Percentiles rank a stretch among this genome's conserved stretches.
phyloP scores from a whole-genome alignment of 768 basidiomycete genomes.

The Suillus hirtellus region DNA sequence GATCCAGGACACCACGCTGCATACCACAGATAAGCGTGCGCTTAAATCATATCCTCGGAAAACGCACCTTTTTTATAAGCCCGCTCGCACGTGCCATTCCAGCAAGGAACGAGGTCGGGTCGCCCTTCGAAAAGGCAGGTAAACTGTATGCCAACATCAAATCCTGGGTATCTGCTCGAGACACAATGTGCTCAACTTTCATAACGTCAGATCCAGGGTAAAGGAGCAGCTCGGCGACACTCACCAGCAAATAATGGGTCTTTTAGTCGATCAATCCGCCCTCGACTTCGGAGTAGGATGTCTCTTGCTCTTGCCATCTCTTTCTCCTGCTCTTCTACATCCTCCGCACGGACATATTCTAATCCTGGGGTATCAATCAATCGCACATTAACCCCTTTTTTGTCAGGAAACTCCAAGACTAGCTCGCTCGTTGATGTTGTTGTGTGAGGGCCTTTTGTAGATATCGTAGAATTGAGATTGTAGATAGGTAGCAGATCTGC shows the following conservation, averaged over 20 bases:
- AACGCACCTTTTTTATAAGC: conserved; percentile 72
- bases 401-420: conserved; percentile 45
- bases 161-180: conserved; percentile 72
- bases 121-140: conserved; percentile 72
- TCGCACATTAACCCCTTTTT: conserved; percentile 43
- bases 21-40: conserved; percentile 15
- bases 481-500: conserved; percentile 59
- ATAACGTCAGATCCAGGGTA: conserved; percentile 18
- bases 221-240: conserved; percentile 28
- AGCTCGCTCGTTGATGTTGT: conserved; percentile 75
- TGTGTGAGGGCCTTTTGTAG: conserved; percentile 57
- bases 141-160: conserved; percentile 87
- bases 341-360: conserved; percentile 42
- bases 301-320: conserved; percentile 51
- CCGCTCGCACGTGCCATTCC: conserved; percentile 74
- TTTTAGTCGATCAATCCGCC: conserved; percentile 82
- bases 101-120: conserved; percentile 71
- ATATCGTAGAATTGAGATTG: conserved; percentile 41
- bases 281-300: conserved; percentile 75
- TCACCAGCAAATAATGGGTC: conserved; percentile 71
- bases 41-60: conserved; percentile 4
- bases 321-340: conserved; percentile 31
- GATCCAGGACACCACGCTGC: conserved; percentile 72
- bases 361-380: conserved; percentile 92
- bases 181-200: conserved; percentile 67